Evolutionary conservation across 331 rosid genomes (phyloP), one percentile per base, ranked within the genome.

Genomic region (Arachis monticola): DNA sequence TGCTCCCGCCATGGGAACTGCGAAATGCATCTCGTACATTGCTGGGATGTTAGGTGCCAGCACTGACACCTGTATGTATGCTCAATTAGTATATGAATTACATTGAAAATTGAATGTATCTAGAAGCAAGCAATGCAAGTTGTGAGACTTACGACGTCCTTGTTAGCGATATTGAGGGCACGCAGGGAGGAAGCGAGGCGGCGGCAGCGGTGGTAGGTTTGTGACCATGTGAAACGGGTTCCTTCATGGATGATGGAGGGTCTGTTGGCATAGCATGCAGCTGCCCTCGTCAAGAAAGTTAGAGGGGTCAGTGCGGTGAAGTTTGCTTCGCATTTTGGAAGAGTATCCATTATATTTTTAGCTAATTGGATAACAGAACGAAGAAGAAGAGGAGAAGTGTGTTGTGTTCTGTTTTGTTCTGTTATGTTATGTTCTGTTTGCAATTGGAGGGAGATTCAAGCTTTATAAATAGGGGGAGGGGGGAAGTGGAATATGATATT

Each of bases 21-120:
- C 98, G 11, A 94, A 94, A 73, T 94, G 98, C 96, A 90, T 90
- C 91, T 94, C 98, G 44, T 91, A 94, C 91, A 86, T 73, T 41
- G 98, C 98, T 22, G 98, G 98, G 59, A 91, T 75, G 67, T 94
- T 94, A 0, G 98, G 98, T 0, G 98, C 98, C 64, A 94, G 11
- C 31, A 93, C 90, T 0, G 98, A 89, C 0, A 91, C 96, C 98
- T 86, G 81, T 44, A 44, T 14, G 7, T 13, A 30, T 10, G 2
- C 27, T 3, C 1, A 0, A 35, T 52, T 27, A 47, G 46, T 44
- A 9, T 9, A 8, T 7, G 44, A 55, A 0, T 7, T 64, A 22
- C 0, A 58, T 22, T 3, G 40, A 35, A 46, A 46, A 6, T 1
- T 17, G 10, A 6, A 46, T 46, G 12, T 9, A 48, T 8, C 22